Percentiles rank a stretch among this genome's conserved stretches.
These are phyloP conservation scores for Diplodia sapinea DNA, from an alignment of 2,329 filamentous ascomycete genomes.

Conservation along the genomic window DNA sequence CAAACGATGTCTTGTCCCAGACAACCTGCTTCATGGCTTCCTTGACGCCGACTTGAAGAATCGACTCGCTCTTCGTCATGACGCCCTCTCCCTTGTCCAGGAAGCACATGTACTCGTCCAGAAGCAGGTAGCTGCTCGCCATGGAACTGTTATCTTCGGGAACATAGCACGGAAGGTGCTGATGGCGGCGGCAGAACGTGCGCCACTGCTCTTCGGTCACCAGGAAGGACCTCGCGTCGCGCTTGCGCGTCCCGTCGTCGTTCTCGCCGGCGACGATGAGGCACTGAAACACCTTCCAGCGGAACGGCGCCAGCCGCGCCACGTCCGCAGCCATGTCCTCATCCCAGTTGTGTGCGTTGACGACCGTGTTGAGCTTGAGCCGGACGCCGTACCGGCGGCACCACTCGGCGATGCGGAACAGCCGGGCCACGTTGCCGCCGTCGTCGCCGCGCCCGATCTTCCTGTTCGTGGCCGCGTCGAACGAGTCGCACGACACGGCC, in stretches of 20 bases:
- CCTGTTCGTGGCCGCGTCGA: constrained; percentile 57
- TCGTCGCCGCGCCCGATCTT: constrained; percentile 56
- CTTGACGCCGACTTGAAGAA: constrained; percentile 55
- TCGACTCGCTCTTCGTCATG: constrained; percentile 38
- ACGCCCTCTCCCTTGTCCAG: constrained; percentile 49
- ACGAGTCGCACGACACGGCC: constrained; percentile 63
- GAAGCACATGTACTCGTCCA: constrained; percentile 61
- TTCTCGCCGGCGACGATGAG: constrained; percentile 62
- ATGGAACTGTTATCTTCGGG: constrained; percentile 1
- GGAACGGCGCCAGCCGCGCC: constrained; percentile 52
- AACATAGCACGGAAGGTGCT: constrained; percentile 14
- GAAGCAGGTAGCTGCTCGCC: constrained; percentile 37
- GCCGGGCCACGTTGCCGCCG: constrained; percentile 54
- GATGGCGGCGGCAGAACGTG: constrained; percentile 55
- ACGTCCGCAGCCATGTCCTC: constrained; percentile 47
- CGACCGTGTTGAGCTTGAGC: constrained; percentile 65
- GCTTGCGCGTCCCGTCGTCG: constrained; percentile 44
- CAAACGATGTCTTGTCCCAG: constrained; percentile 56
- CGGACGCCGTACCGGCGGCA: constrained; percentile 57
- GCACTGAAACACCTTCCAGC: constrained; percentile 64
- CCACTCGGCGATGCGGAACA: constrained; percentile 52
- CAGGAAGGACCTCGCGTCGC: constrained; percentile 51
- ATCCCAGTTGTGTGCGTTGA: constrained; percentile 55
- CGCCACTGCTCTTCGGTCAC: constrained; percentile 57
- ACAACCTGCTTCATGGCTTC: constrained; percentile 53